phyloP scores from a whole-genome alignment of 1,284 basidiomycete species.

The Sanghuangporus baumii region DNA sequence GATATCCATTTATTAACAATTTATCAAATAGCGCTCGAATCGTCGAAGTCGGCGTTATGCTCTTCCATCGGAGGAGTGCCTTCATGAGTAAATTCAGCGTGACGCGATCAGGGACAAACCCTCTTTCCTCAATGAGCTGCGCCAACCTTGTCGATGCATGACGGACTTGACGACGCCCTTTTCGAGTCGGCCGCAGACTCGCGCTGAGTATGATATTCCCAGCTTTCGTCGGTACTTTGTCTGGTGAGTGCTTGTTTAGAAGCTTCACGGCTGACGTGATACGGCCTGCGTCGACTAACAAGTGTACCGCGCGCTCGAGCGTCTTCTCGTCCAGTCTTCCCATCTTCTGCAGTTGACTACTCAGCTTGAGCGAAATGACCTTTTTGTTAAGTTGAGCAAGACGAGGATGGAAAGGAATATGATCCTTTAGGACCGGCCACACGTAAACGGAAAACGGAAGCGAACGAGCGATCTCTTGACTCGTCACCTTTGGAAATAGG shows the following conservation, averaged over 20 bases:
- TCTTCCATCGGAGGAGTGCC: conserved; percentile 43
- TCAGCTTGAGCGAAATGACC: conserved; percentile 11
- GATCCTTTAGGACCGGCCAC: conserved; percentile 10
- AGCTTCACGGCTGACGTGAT: conserved; percentile 38
- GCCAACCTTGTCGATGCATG: conserved; percentile 36
- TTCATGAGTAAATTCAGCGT: conserved; percentile 62
- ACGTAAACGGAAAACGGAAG: conserved; percentile 15
- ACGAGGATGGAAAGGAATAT: conserved; percentile 13
- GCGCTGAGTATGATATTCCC: conserved; percentile 54
- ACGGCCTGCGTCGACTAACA: conserved; percentile 33
- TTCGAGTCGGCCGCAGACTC: conserved; percentile 29
- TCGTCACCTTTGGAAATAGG: background rate
- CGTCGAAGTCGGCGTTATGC: conserved; percentile 33
- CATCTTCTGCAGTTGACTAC: conserved; percentile 16
- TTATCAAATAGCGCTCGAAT: conserved; percentile 56
- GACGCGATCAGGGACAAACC: conserved; percentile 53
- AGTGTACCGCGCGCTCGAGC: conserved; percentile 24
- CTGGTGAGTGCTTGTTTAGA: conserved; percentile 27
- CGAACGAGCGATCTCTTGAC: conserved; percentile 3
- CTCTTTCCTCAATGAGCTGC: conserved; percentile 33
- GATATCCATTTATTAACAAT: conserved; percentile 52
- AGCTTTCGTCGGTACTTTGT: conserved; percentile 27
- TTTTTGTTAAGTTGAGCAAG: conserved; percentile 8
- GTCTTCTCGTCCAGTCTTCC: conserved; percentile 6
- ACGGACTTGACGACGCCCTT: conserved; percentile 39